These are phyloP conservation scores for Rhizomucor pusillus DNA, from an alignment of 371 early-diverging fungal species.

Conservation along the genomic window DNA sequence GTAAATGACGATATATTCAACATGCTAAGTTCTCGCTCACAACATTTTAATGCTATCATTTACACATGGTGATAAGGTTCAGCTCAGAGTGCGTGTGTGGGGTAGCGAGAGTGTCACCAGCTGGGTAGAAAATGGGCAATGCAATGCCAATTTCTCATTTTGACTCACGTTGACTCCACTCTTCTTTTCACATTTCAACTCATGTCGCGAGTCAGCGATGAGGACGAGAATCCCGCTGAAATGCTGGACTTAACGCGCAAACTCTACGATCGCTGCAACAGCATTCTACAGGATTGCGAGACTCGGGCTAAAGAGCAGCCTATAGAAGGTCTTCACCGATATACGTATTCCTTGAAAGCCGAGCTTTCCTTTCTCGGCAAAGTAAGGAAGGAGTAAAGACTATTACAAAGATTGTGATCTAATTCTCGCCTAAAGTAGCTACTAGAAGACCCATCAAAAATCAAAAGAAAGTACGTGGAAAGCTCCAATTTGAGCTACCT, in stretches of 20 bases:
- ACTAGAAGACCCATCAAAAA: conserved; percentile 21
- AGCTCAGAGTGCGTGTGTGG: too few species aligned
- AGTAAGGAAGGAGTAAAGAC: conserved; percentile 3
- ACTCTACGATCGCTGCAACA: conserved; percentile 11
- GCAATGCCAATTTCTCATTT: too few species aligned
- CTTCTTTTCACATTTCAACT: neutral
- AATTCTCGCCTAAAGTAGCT: conserved; percentile 27
- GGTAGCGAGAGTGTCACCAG: too few species aligned
- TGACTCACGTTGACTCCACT: too few species aligned
- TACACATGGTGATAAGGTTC: too few species aligned
- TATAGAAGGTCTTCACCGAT: conserved; percentile 18
- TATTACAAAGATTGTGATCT: conserved; percentile 26
- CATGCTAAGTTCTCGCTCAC: too few species aligned
- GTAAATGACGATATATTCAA: too few species aligned
- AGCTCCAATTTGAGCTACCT: conserved; percentile 45
- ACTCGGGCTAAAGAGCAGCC: neutral
- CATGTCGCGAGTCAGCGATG: neutral
- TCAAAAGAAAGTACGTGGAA: conserved; percentile 39
- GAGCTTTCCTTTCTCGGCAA: conserved; percentile 15
- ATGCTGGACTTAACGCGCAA: neutral
- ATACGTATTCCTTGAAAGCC: conserved; percentile 14
- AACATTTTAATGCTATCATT: too few species aligned
- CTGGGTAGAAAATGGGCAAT: too few species aligned
- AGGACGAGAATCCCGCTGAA: neutral
- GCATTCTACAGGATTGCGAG: conserved; percentile 9